These are phyloP conservation scores for Cyclotella baltica DNA, from an alignment of 108 stramenopile species.

Conservation along the genomic window DNA sequence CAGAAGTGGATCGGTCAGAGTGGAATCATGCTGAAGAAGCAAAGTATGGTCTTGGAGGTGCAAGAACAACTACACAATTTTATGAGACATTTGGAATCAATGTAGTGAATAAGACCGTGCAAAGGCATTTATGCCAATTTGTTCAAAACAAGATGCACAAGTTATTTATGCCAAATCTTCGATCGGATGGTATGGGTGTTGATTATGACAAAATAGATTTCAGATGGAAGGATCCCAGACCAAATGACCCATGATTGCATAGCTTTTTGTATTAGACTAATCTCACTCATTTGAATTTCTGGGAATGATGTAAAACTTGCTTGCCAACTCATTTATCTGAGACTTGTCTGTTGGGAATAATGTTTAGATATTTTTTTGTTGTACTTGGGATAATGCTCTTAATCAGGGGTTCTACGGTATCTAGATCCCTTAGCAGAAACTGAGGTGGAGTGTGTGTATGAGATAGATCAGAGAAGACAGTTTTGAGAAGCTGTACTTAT, in stretches of 20 bases:
- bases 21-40: constrained; percentile 59
- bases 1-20: constrained; percentile 44
- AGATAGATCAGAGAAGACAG: no score
- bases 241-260: constrained; percentile 35
- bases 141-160: constrained; percentile 57
- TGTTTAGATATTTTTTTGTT: no score
- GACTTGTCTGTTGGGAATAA: no score
- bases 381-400: no score
- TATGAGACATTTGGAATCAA: constrained; percentile 59
- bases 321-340: no score
- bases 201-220: constrained; percentile 52
- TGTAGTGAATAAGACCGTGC: constrained; percentile 48
- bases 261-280: no score
- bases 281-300: no score
- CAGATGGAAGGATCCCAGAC: constrained; percentile 52
- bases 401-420: no score
- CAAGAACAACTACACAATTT: constrained; percentile 45
- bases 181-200: constrained; percentile 57
- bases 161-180: constrained; percentile 38
- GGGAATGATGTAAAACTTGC: no score
- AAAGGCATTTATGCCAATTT: constrained; percentile 58
- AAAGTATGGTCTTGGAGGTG: constrained; percentile 61
- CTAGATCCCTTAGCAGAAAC: no score
- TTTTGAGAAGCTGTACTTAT: no score
- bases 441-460: no score